Evolutionary conservation across 495 filamentous ascomycete genomes (phyloP).

Genomic region (Melanomma pulvis-pyrius): DNA sequence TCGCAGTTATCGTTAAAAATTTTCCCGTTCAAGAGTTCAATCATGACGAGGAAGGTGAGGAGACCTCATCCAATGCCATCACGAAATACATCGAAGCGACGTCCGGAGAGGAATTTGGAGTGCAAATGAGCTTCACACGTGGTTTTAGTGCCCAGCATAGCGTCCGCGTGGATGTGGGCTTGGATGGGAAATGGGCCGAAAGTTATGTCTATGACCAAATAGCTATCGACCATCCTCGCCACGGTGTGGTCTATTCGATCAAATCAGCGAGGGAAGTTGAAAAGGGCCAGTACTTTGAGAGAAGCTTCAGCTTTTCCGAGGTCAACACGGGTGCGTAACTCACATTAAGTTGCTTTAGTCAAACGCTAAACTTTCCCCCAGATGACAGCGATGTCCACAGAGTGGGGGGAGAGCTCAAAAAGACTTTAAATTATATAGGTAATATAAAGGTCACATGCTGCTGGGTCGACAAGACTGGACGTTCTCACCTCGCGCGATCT

Average conservation of each 20-base stretch:
- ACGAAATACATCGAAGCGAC: slow-evolving; percentile 34
- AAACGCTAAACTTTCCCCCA: neutral
- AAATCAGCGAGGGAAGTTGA: neutral
- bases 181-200: slow-evolving; percentile 9
- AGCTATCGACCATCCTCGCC: neutral
- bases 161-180: neutral
- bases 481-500: too few species aligned
- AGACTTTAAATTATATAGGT: neutral
- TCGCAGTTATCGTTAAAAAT: slow-evolving; percentile 21
- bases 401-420: neutral
- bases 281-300: too few species aligned
- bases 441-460: neutral
- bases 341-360: neutral
- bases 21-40: slow-evolving; percentile 19
- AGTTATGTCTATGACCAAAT: neutral
- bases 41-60: slow-evolving; percentile 18
- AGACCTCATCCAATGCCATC: neutral
- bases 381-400: neutral
- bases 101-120: slow-evolving; percentile 19
- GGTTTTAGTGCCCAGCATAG: neutral
- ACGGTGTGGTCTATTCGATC: neutral
- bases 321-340: neutral
- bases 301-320: neutral
- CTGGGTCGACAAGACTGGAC: neutral
- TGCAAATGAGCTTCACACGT: neutral